phyloP scores from a whole-genome alignment of 805 yeast genomes.

The Saccharomycopsis sp. region DNA sequence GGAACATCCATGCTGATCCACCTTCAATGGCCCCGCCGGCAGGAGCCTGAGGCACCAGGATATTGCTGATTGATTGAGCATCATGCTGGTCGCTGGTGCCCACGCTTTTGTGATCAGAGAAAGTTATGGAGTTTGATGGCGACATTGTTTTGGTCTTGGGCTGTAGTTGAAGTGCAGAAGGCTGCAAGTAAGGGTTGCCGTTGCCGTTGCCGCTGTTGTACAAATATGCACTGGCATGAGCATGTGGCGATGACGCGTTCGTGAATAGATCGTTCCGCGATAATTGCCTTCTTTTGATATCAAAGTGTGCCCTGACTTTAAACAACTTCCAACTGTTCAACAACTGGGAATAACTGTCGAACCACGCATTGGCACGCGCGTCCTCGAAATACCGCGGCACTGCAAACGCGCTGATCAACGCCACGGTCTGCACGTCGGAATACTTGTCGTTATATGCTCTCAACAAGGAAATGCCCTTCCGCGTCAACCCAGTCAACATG shows the following conservation, averaged over 20 bases:
- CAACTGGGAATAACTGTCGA: slow-evolving; percentile 53
- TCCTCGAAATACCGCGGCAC: slow-evolving; percentile 78
- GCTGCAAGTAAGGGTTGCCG: not conserved
- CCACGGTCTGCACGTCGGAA: slow-evolving; percentile 86
- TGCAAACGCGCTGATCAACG: slow-evolving; percentile 70
- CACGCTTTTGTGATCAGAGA: no score
- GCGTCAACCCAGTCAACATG: slow-evolving; percentile 85
- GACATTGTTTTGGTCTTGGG: no score
- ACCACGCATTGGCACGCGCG: slow-evolving; percentile 69
- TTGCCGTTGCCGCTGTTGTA: not conserved
- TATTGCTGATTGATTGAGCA: no score
- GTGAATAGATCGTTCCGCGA: slow-evolving; percentile 34
- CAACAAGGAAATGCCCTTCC: slow-evolving; percentile 66
- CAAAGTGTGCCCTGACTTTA: slow-evolving; percentile 73
- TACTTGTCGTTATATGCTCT: slow-evolving; percentile 86
- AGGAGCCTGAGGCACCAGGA: no score
- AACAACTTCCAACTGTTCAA: slow-evolving; percentile 78
- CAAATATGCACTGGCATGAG: not conserved
- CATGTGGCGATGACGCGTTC: no score
- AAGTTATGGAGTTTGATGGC: no score
- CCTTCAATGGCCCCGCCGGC: no score
- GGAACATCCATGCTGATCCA: no score
- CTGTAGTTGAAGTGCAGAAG: no score
- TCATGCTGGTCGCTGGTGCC: no score
- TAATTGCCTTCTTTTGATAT: slow-evolving; percentile 62